Conservation (phyloP, 1,139 yeast genomes). For the Saccharomyces pastorianus region DNA sequence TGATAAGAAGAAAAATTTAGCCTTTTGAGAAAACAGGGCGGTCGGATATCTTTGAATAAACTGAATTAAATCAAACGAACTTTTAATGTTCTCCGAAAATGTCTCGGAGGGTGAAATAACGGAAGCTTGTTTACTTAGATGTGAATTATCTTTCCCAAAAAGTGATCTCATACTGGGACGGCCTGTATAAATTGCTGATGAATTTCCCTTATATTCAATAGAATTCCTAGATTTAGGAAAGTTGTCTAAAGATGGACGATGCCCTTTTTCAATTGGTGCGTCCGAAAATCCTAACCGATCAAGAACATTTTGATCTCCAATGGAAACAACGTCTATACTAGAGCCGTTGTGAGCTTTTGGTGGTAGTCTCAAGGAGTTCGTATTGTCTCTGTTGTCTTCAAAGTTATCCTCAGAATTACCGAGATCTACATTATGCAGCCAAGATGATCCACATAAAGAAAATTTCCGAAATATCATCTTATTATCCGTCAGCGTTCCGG, state of each 20-base stretch:
- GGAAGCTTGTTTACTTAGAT: conserved; percentile 38
- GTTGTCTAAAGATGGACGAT: not conserved
- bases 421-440: conserved; percentile 69
- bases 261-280: conserved; percentile 1
- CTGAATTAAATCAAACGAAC: conserved; percentile 55
- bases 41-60: conserved; percentile 68
- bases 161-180: conserved; percentile 47
- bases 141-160: conserved; percentile 15
- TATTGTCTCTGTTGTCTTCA: conserved; percentile 7
- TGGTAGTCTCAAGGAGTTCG: conserved; percentile 5
- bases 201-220: conserved; percentile 34
- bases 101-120: not conserved
- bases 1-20: conserved; percentile 69
- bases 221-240: conserved; percentile 23
- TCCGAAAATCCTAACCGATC: conserved; percentile 7
- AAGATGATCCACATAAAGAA: conserved; percentile 78
- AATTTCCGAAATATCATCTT: conserved; percentile 79
- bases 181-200: conserved; percentile 37
- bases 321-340: conserved; percentile 19
- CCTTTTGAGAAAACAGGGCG: conserved; percentile 60
- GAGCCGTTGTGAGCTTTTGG: conserved; percentile 6
- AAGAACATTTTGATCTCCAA: conserved; percentile 12
- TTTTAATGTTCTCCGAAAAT: conserved; percentile 29
- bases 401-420: conserved; percentile 7
- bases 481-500: conserved; percentile 93